Conservation (phyloP, 768 basidiomycete species). For the Rossbeevera mucosa region DNA sequence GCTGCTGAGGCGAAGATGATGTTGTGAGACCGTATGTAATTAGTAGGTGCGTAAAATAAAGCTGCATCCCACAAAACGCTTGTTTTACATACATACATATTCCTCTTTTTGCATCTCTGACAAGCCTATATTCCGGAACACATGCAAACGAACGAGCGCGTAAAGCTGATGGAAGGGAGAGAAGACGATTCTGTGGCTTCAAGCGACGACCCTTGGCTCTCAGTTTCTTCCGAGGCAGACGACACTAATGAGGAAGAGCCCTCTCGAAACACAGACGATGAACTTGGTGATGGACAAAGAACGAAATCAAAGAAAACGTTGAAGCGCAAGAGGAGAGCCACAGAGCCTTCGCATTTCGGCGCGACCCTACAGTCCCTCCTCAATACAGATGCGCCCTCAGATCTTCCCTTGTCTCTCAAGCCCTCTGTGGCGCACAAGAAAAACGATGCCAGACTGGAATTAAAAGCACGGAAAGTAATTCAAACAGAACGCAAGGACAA, state of each 20-base stretch:
- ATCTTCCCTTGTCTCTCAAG: slow-evolving; percentile 72
- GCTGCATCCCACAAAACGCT: not conserved
- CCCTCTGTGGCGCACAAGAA: slow-evolving; percentile 64
- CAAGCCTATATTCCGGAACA: slow-evolving; percentile 6
- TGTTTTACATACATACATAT: not conserved
- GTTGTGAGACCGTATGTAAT: slow-evolving; percentile 5
- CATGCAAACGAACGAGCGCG: slow-evolving; percentile 55
- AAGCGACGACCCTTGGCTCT: slow-evolving; percentile 3
- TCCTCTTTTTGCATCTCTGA: not conserved
- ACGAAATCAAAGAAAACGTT: slow-evolving; percentile 73
- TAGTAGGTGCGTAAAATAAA: not conserved
- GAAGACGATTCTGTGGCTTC: slow-evolving; percentile 9
- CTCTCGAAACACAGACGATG: slow-evolving; percentile 54
- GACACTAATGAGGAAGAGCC: slow-evolving; percentile 21
- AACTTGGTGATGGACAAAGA: slow-evolving; percentile 50
- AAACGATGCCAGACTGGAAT: slow-evolving; percentile 74
- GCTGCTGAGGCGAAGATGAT: slow-evolving; percentile 3
- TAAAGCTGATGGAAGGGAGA: slow-evolving; percentile 35
- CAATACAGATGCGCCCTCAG: slow-evolving; percentile 64
- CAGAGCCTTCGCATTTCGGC: slow-evolving; percentile 69
- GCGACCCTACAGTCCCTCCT: slow-evolving; percentile 68
- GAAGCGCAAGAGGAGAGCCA: slow-evolving; percentile 81
- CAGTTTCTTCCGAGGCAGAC: slow-evolving; percentile 12
- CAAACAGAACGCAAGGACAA: slow-evolving; percentile 69
- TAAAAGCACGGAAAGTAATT: slow-evolving; percentile 65